These are phyloP conservation scores for Nothopassalora personata DNA, from an alignment of 2,329 filamentous ascomycete species.

Conservation along the genomic window DNA sequence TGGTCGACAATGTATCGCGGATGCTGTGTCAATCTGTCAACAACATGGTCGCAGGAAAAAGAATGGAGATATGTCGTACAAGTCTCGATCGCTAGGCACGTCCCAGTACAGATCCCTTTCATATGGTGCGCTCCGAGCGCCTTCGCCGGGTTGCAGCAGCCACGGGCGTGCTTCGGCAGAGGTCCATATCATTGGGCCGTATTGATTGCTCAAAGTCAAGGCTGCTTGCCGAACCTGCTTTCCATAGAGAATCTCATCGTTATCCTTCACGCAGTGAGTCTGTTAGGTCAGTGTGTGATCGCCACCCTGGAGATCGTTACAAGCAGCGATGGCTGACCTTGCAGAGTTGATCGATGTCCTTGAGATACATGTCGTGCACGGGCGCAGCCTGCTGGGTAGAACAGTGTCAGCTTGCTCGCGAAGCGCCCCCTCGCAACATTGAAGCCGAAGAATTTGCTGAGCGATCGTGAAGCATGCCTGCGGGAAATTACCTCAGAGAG, in stretches of 20 bases:
- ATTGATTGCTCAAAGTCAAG: neutral
- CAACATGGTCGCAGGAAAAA: neutral
- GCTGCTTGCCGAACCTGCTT: neutral
- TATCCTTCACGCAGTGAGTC: constrained; percentile 2
- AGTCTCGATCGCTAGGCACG: neutral
- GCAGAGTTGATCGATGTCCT: constrained; percentile 1
- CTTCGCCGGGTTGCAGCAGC: constrained; percentile 2
- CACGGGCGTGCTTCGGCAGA: neutral
- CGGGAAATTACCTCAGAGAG: neutral
- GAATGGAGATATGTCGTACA: neutral
- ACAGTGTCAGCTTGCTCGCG: neutral
- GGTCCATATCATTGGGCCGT: constrained; percentile 4
- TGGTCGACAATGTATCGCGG: neutral
- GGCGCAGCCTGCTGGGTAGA: neutral
- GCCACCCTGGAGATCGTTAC: neutral
- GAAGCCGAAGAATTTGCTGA: neutral
- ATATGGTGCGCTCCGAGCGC: neutral
- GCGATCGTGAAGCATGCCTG: no score
- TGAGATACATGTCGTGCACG: neutral
- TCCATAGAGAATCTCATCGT: neutral
- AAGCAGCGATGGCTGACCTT: neutral
- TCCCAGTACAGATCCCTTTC: constrained; percentile 4
- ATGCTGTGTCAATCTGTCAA: neutral
- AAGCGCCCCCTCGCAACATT: neutral
- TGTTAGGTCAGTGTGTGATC: neutral